These are phyloP conservation scores for Hanseniaspora osmophila DNA, from an alignment of 805 yeast genomes.

Conservation along the genomic window DNA sequence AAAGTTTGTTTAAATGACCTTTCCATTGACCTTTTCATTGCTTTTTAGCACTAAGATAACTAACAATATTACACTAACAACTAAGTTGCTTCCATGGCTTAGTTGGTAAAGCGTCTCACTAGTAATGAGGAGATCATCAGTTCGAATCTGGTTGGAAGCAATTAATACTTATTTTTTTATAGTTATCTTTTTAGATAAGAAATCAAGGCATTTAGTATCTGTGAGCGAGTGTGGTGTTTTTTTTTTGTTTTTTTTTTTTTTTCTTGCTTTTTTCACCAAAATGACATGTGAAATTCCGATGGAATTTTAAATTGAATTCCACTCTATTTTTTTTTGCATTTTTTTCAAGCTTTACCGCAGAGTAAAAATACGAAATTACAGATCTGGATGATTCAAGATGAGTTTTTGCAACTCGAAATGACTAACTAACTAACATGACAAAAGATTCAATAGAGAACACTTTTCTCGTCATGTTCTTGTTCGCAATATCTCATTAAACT, in stretches of 20 bases:
- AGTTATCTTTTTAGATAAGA: too few species aligned
- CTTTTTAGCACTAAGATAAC: too few species aligned
- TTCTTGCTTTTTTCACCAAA: background rate
- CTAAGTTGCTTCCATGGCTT: slow-evolving; percentile 34
- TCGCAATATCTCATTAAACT: too few species aligned
- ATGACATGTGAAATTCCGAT: background rate
- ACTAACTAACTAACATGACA: too few species aligned
- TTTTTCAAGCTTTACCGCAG: background rate
- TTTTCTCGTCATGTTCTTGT: too few species aligned
- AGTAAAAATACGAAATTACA: background rate
- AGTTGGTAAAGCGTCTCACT: slow-evolving; percentile 75
- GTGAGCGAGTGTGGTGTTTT: too few species aligned
- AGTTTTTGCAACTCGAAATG: background rate
- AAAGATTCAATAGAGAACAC: too few species aligned
- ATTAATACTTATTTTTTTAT: slow-evolving; percentile 10
- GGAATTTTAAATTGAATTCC: background rate
- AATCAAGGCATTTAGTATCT: too few species aligned
- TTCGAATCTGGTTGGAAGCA: slow-evolving; percentile 62
- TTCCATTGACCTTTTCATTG: background rate
- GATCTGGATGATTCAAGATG: background rate
- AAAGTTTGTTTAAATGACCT: too few species aligned
- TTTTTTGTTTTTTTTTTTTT: slow-evolving; percentile 3
- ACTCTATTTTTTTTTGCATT: too few species aligned
- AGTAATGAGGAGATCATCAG: slow-evolving; percentile 75
- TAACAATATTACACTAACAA: too few species aligned